Percentiles rank a stretch among this genome's conserved stretches.
Evolutionary conservation across 768 basidiomycete species (phyloP).

Genomic region (Rhizopogon salebrosus): DNA sequence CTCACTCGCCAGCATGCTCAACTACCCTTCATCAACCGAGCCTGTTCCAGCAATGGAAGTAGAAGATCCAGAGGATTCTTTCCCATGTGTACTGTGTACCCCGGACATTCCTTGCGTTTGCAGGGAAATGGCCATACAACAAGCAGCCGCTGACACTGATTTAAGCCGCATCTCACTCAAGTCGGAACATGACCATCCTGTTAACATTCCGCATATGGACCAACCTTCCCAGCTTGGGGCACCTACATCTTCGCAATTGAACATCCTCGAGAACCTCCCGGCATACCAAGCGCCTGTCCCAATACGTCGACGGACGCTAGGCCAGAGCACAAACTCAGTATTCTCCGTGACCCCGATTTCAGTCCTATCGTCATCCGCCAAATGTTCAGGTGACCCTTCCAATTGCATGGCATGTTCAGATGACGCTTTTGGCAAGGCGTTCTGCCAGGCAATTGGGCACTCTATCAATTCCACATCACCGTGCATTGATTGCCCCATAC

Average conservation of each 20-base stretch:
- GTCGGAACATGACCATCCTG: constrained; percentile 10
- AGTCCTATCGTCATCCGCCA: constrained; percentile 28
- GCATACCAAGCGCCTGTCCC: constrained; percentile 81
- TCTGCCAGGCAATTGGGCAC: constrained; percentile 71
- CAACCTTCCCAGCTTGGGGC: constrained; percentile 23
- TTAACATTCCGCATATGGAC: constrained; percentile 15
- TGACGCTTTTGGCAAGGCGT: constrained; percentile 83
- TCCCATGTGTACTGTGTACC: constrained; percentile 69
- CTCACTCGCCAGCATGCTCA: constrained; percentile 28
- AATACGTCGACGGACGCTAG: constrained; percentile 52
- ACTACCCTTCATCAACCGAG: constrained; percentile 29
- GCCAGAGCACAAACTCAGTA: constrained; percentile 38
- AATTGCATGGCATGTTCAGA: constrained; percentile 85
- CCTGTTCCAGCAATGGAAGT: constrained; percentile 28
- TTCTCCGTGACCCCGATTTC: constrained; percentile 44
- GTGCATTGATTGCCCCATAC: constrained; percentile 54
- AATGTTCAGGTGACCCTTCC: constrained; percentile 80
- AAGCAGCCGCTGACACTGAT: constrained; percentile 25
- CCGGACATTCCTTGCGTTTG: constrained; percentile 73
- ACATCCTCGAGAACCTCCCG: constrained; percentile 72
- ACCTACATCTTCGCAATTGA: constrained; percentile 31
- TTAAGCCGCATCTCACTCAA: constrained; percentile 8
- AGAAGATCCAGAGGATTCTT: constrained; percentile 27
- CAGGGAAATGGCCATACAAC: constrained; percentile 55
- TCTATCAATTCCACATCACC: constrained; percentile 47